phyloP scores from a whole-genome alignment of 2,329 filamentous ascomycete species.

The Neofusicoccum umdonicola region DNA sequence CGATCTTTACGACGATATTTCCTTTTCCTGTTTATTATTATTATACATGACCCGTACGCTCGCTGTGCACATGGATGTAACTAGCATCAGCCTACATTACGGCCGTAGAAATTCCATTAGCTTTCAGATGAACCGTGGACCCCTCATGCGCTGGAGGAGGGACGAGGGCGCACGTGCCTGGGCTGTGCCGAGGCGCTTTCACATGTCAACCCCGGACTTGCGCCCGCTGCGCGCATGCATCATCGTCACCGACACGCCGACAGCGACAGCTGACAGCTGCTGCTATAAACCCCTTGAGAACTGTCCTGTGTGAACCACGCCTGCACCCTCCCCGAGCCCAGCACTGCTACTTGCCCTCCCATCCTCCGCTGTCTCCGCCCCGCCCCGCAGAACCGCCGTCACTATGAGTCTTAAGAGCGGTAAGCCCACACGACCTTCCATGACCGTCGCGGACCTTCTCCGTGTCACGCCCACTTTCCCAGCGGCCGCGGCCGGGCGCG shows the following conservation, averaged over 20 bases:
- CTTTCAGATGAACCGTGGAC: not conserved
- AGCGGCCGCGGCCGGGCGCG: not conserved
- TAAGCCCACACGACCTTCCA: slow-evolving; percentile 38
- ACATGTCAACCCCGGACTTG: slow-evolving; percentile 16
- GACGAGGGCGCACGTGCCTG: slow-evolving; percentile 5
- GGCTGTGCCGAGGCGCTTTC: slow-evolving; percentile 16
- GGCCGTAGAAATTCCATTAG: slow-evolving; percentile 9
- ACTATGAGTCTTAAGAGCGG: slow-evolving; percentile 73
- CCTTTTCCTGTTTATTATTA: not conserved
- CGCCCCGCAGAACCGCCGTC: not conserved
- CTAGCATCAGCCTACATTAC: not conserved
- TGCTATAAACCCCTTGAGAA: slow-evolving; percentile 8
- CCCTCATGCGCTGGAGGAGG: not conserved
- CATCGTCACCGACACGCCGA: slow-evolving; percentile 12
- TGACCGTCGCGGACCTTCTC: not conserved
- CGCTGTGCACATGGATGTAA: slow-evolving; percentile 1
- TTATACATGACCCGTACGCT: not conserved
- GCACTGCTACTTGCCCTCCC: not conserved
- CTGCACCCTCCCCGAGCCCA: not conserved
- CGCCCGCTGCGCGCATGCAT: slow-evolving; percentile 8
- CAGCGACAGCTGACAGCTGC: slow-evolving; percentile 3
- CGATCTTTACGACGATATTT: not conserved
- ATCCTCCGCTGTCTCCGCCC: not conserved
- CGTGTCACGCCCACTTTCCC: not conserved
- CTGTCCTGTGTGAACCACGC: not conserved